Conservation (phyloP, 2,329 filamentous ascomycete species). For the Lachnellula subtilissima region DNA sequence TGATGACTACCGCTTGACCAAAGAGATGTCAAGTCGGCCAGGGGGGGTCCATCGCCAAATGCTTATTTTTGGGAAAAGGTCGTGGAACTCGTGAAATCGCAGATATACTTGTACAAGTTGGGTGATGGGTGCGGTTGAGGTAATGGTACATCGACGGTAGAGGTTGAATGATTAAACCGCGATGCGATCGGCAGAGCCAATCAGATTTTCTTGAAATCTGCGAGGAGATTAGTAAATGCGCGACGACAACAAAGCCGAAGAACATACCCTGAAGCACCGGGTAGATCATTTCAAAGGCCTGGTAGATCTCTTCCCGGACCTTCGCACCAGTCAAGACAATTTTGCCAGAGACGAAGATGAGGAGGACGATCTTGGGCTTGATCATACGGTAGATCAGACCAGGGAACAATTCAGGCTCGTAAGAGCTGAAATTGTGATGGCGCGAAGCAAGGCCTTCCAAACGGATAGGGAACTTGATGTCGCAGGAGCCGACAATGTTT, state of each 20-base stretch:
- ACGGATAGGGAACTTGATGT: constrained; percentile 99
- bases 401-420: constrained; percentile 97
- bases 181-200: constrained; percentile 20
- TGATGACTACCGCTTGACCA: constrained; percentile 23
- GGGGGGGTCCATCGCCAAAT: constrained; percentile 13
- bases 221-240: constrained; percentile 14
- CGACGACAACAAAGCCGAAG: neutral
- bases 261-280: constrained; percentile 80
- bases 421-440: constrained; percentile 99
- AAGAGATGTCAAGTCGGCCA: constrained; percentile 17
- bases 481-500: constrained; percentile 97
- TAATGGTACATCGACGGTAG: constrained; percentile 27
- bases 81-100: constrained; percentile 29
- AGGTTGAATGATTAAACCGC: neutral
- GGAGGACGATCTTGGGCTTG: constrained; percentile 96
- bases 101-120: constrained; percentile 30
- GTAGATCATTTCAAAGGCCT: constrained; percentile 96
- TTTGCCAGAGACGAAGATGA: constrained; percentile 98
- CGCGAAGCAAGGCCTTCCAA: constrained; percentile 91
- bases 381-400: constrained; percentile 99
- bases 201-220: constrained; percentile 35
- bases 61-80: constrained; percentile 27
- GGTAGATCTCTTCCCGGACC: constrained; percentile 96
- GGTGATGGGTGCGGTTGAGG: constrained; percentile 3
- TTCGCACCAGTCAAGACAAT: constrained; percentile 97